Evolutionary conservation across 2,329 filamentous ascomycete species (phyloP).

Genomic region (Neocatenulostroma microsporum): DNA sequence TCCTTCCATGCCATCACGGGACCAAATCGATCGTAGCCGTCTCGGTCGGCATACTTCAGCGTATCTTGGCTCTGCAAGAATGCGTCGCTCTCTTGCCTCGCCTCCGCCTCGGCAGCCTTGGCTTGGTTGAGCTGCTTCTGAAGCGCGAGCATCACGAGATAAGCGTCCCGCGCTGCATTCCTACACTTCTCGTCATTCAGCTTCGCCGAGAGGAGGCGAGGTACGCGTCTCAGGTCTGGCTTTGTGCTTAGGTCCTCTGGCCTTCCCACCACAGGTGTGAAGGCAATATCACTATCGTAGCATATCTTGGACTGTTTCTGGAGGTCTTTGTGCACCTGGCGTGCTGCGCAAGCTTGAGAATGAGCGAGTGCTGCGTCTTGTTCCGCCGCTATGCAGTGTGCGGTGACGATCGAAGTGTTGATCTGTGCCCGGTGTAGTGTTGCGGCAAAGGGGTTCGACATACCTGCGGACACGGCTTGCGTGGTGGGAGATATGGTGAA

Average conservation of each 20-base stretch:
- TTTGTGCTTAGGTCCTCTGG: too few species aligned
- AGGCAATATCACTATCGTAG: too few species aligned
- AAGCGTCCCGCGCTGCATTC: not conserved
- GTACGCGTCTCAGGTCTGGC: not conserved
- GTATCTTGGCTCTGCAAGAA: not conserved
- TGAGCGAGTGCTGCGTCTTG: not conserved
- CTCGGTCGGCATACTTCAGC: too few species aligned
- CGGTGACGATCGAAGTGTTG: not conserved
- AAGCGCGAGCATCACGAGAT: not conserved
- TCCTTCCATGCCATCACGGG: too few species aligned
- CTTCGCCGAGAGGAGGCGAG: not conserved
- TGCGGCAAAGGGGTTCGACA: not conserved
- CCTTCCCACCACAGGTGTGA: too few species aligned
- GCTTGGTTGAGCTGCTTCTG: conserved; percentile 1
- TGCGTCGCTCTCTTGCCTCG: not conserved
- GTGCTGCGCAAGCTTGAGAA: not conserved
- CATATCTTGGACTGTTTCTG: not conserved
- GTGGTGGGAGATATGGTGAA: not conserved
- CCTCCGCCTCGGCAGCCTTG: not conserved
- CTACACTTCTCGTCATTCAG: not conserved
- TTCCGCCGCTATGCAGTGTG: not conserved
- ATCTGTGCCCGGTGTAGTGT: not conserved
- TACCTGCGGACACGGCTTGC: too few species aligned
- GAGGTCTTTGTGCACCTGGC: not conserved
- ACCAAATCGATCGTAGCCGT: too few species aligned